Percentiles rank a stretch among this genome's conserved stretches.
Conservation (phyloP, 148 eudicot species). For the Pharnaceum exiguum region DNA sequence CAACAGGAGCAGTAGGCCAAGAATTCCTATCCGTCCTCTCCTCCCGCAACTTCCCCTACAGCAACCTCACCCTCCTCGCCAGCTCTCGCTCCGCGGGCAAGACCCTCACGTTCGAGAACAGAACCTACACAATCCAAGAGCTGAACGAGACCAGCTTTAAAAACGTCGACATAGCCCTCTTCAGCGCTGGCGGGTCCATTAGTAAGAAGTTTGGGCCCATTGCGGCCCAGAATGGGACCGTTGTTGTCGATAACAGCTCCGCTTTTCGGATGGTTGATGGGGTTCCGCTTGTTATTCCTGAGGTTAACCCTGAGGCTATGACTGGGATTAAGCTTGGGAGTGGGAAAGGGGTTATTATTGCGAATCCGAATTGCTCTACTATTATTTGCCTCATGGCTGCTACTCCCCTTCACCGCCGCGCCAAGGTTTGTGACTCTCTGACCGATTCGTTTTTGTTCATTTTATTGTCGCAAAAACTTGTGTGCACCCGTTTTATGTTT, state of each 20-base stretch:
- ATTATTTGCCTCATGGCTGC: constrained; percentile 98
- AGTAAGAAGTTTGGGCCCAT: constrained; percentile 80
- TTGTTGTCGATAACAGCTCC: constrained; percentile 95
- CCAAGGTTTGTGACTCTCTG: constrained; percentile 51
- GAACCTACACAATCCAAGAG: constrained; percentile 51
- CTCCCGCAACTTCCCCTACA: constrained; percentile 80
- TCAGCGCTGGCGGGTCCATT: constrained; percentile 85
- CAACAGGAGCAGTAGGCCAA: constrained; percentile 85
- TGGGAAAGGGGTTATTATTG: constrained; percentile 81
- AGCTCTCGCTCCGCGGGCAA: constrained; percentile 83
- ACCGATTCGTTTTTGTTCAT: background rate
- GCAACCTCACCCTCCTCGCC: constrained; percentile 81
- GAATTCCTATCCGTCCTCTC: constrained; percentile 95
- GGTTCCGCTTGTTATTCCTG: constrained; percentile 88
- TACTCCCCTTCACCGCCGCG: constrained; percentile 89
- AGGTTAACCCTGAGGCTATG: constrained; percentile 94
- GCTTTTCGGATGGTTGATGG: constrained; percentile 88
- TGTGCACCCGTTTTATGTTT: background rate
- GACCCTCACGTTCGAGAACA: constrained; percentile 43
- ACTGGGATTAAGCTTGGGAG: constrained; percentile 42
- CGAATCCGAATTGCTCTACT: constrained; percentile 95
- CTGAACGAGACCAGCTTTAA: constrained; percentile 51
- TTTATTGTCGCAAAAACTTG: background rate
- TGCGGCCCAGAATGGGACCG: constrained; percentile 61
- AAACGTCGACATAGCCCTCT: constrained; percentile 79